Percentiles rank a stretch among this genome's conserved stretches.
Evolutionary conservation across 306 rosid species (phyloP).

Genomic region (Quercus rubra): DNA sequence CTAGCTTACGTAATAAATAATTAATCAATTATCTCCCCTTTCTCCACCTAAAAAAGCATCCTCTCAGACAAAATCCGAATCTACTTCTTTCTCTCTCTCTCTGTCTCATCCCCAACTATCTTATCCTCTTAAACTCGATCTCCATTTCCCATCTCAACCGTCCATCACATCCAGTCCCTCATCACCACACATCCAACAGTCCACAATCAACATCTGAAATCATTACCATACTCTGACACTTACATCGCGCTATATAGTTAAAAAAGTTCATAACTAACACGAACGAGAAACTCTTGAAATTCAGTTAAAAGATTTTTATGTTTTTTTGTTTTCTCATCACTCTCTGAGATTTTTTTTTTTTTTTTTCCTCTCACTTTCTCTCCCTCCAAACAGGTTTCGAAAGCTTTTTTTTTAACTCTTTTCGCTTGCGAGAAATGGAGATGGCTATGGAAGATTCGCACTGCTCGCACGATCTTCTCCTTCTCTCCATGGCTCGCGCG

Average conservation of each 20-base stretch:
- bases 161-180: not conserved
- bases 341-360: not conserved
- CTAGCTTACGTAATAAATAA: too few relatives aligned
- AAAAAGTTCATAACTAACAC: not conserved
- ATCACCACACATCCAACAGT: not conserved
- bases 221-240: not conserved
- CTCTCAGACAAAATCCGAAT: not conserved
- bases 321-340: not conserved
- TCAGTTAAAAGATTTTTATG: constrained; percentile 21
- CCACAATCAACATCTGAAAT: not conserved
- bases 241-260: not conserved
- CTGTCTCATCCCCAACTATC: not conserved
- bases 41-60: too few relatives aligned
- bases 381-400: constrained; percentile 10
- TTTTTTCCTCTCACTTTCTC: constrained; percentile 26
- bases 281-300: constrained; percentile 3
- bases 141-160: constrained; percentile 15
- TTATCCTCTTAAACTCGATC: constrained; percentile 3
- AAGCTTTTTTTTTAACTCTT: not conserved
- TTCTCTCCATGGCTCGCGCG: constrained; percentile 42
- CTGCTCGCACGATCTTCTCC: constrained; percentile 45
- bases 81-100: too few relatives aligned
- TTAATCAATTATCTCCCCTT: too few relatives aligned
- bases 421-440: constrained; percentile 50
- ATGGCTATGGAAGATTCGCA: constrained; percentile 63